A percentile compares a stretch with the other conserved stretches of the same genome.
Conservation (phyloP, 305 asterid genomes). For the Ilex paraguariensis region DNA sequence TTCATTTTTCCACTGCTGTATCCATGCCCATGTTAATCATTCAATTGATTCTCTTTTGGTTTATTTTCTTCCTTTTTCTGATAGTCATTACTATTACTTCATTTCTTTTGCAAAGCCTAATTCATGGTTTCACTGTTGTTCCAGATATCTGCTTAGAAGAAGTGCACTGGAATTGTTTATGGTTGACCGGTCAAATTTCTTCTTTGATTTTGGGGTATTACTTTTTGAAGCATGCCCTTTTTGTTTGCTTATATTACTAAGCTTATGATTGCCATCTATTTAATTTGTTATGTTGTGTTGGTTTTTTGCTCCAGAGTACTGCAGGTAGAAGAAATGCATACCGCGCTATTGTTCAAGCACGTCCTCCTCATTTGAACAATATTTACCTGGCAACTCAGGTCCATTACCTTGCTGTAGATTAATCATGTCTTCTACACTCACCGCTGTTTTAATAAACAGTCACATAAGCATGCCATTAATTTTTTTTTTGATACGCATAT, state of each 20-base stretch:
- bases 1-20: no score
- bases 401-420: no score
- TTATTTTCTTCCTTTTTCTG: no score
- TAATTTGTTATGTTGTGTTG: constrained; percentile 6
- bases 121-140: constrained; percentile 21
- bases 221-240: constrained; percentile 18
- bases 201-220: constrained; percentile 97
- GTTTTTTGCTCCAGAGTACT: constrained; percentile 49
- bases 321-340: constrained; percentile 86
- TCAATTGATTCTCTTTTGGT: no score
- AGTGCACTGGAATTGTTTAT: constrained; percentile 96
- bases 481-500: constrained; percentile 12
- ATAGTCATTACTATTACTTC: not conserved
- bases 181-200: constrained; percentile 97
- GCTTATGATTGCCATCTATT: constrained; percentile 14
- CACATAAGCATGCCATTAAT: not conserved
- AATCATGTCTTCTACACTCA: no score
- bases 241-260: constrained; percentile 15
- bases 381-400: constrained; percentile 98
- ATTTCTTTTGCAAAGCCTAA: constrained; percentile 11
- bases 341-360: constrained; percentile 98
- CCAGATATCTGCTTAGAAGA: constrained; percentile 96
- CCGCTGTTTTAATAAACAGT: no score
- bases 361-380: constrained; percentile 94
- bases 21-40: no score